These are phyloP conservation scores for Kalaharituber pfeilii DNA, from an alignment of 2,329 filamentous ascomycete genomes.

Conservation along the genomic window DNA sequence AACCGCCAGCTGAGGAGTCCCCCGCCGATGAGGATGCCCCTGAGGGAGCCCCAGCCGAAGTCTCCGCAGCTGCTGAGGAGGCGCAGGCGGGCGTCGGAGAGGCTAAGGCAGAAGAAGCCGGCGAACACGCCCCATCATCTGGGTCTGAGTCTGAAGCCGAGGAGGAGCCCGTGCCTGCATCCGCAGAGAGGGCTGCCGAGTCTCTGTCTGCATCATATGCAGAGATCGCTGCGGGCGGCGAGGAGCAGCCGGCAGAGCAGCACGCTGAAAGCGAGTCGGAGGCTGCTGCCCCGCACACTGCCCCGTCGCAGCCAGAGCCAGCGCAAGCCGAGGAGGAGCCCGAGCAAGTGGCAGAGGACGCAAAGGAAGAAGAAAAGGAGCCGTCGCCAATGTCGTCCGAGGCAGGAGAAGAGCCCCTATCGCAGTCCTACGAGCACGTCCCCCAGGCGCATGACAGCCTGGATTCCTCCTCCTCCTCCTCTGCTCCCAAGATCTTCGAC, in stretches of 20 bases:
- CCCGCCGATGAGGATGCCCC: background rate
- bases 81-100: no score
- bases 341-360: background rate
- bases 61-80: background rate
- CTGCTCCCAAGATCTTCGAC: background rate
- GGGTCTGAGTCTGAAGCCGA: background rate
- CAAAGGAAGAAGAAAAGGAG: background rate
- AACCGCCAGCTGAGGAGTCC: background rate
- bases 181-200: background rate
- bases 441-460: no score
- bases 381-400: background rate
- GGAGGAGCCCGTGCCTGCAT: background rate
- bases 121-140: background rate
- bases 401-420: background rate
- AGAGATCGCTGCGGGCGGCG: no score
- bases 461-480: background rate
- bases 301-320: background rate
- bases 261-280: background rate
- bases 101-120: background rate
- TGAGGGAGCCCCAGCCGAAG: background rate
- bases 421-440: background rate
- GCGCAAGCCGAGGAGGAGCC: background rate
- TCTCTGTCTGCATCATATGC: no score
- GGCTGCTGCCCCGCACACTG: background rate
- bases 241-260: background rate